phyloP scores from a whole-genome alignment of 306 rosid genomes.

The Trifolium subterraneum region DNA sequence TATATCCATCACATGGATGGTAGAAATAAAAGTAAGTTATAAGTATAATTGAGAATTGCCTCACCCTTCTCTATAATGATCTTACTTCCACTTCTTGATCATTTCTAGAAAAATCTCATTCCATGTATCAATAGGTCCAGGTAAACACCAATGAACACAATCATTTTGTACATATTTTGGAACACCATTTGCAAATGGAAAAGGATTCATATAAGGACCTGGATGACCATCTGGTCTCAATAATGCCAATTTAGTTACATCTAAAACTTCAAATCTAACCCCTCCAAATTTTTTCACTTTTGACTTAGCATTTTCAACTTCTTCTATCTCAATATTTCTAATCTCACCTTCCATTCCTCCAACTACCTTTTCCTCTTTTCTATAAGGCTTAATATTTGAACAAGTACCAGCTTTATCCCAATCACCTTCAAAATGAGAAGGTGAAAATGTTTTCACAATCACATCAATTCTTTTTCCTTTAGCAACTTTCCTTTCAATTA shows the following conservation, averaged over 20 bases:
- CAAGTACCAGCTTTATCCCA: conserved; percentile 85
- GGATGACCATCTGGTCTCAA: conserved; percentile 70
- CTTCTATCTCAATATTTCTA: conserved; percentile 65
- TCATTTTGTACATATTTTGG: conserved; percentile 64
- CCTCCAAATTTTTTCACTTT: conserved; percentile 34
- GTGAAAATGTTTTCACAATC: conserved; percentile 70
- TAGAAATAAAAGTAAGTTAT: neutral
- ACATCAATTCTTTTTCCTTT: conserved; percentile 46
- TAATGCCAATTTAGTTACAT: conserved; percentile 58
- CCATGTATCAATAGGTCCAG: conserved; percentile 87
- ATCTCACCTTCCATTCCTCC: conserved; percentile 78
- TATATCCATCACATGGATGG: neutral
- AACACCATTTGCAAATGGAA: conserved; percentile 61
- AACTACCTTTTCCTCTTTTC: conserved; percentile 51
- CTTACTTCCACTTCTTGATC: conserved; percentile 41
- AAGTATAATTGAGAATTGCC: neutral
- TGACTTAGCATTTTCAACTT: conserved; percentile 62
- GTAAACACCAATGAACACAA: conserved; percentile 87
- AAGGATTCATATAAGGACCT: conserved; percentile 69
- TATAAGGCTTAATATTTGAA: conserved; percentile 58
- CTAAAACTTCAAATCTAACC: conserved; percentile 33
- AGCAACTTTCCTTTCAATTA: conserved; percentile 35
- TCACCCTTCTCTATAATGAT: conserved; percentile 12
- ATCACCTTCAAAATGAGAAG: conserved; percentile 81
- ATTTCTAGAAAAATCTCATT: conserved; percentile 64